These are phyloP conservation scores for Diaporthe citrichinensis DNA, from an alignment of 2,329 filamentous ascomycete species.

Conservation along the genomic window DNA sequence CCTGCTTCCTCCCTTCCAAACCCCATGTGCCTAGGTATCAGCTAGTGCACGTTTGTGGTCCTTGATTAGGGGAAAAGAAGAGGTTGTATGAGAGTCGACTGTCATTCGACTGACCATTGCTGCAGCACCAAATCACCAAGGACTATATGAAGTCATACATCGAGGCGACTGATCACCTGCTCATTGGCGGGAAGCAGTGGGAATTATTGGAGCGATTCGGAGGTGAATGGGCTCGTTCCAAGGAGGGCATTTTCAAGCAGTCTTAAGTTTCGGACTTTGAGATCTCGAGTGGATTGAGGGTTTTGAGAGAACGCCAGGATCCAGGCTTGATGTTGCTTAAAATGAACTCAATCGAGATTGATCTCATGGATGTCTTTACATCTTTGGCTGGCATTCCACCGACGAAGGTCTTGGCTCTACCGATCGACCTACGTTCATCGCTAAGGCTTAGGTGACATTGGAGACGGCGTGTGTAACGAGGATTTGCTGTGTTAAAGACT, in stretches of 20 bases:
- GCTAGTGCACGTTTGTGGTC: not conserved
- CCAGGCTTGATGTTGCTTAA: not conserved
- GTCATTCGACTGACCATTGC: not conserved
- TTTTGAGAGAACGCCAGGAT: not conserved
- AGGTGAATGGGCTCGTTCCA: not conserved
- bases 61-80: not conserved
- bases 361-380: not conserved
- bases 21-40: too few relatives aligned
- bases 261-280: not conserved
- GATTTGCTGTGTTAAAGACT: not conserved
- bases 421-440: not conserved
- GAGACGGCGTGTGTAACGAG: not conserved
- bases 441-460: not conserved
- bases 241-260: not conserved
- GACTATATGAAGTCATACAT: constrained; percentile 14
- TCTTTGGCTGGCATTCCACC: too few relatives aligned
- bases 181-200: not conserved
- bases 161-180: not conserved
- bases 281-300: not conserved
- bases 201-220: constrained; percentile 9
- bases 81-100: not conserved
- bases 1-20: not conserved
- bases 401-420: not conserved
- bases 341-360: not conserved
- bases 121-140: constrained; percentile 7